Percentiles rank a stretch among this genome's conserved stretches.
Conservation (phyloP, 2,329 filamentous ascomycete genomes). For the Cladophialophora immunda region DNA sequence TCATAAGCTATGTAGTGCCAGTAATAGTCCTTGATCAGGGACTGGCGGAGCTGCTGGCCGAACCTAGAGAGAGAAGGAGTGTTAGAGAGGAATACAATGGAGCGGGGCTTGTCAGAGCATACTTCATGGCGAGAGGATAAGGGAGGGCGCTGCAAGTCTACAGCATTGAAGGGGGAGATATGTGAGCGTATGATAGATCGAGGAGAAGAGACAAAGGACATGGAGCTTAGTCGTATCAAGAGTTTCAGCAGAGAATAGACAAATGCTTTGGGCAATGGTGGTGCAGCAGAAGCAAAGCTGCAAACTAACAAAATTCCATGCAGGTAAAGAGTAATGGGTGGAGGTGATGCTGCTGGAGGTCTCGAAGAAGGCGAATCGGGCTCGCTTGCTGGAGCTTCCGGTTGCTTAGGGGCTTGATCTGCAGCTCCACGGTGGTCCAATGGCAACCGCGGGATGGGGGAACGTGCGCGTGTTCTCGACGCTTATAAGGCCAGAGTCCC, state of each 20-base stretch:
- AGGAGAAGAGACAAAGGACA: neutral
- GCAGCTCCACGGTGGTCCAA: neutral
- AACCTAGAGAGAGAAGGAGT: conserved; percentile 65
- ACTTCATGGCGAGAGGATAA: conserved; percentile 21
- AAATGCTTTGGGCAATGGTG: neutral
- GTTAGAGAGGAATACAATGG: conserved; percentile 3
- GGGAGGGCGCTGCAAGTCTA: conserved; percentile 4
- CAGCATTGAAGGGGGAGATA: neutral
- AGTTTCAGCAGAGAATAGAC: conserved; percentile 5
- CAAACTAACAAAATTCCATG: conserved; percentile 2
- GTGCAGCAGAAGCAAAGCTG: conserved; percentile 7
- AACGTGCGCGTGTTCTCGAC: neutral
- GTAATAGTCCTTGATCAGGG: conserved; percentile 94
- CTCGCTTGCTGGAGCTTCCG: neutral
- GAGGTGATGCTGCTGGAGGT: neutral
- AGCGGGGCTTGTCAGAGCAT: conserved; percentile 8
- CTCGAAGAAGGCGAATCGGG: neutral
- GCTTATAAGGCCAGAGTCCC: neutral
- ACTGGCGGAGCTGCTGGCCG: conserved; percentile 94
- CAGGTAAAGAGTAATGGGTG: conserved; percentile 4
- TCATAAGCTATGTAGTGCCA: conserved; percentile 99
- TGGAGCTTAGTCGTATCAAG: neutral
- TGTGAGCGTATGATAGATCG: neutral
- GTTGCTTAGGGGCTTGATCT: neutral
- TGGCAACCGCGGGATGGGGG: neutral